Evolutionary conservation across 768 basidiomycete genomes (phyloP).

Genomic region (Collybia sp.): DNA sequence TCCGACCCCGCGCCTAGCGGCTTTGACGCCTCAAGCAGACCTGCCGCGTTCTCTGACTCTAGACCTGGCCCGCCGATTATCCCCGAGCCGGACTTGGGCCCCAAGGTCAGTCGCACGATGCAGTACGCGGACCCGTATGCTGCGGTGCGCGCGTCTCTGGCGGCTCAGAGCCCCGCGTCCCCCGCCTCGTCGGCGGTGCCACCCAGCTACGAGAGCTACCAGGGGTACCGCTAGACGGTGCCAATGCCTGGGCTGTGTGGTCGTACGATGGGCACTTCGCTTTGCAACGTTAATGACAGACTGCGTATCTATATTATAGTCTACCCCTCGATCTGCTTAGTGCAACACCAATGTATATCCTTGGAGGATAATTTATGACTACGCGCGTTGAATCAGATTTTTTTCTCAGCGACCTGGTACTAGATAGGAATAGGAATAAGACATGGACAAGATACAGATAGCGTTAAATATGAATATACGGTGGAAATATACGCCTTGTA

Average conservation of each 20-base stretch:
- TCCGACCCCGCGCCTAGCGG: slow-evolving; percentile 82
- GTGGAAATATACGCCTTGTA: neutral
- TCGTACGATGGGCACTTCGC: too few species aligned
- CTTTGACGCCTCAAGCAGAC: slow-evolving; percentile 27
- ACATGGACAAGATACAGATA: neutral
- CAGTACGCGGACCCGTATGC: slow-evolving; percentile 90
- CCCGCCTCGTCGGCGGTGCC: slow-evolving; percentile 24
- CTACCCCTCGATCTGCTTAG: neutral
- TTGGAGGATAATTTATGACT: neutral
- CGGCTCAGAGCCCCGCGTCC: slow-evolving; percentile 16
- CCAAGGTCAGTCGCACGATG: slow-evolving; percentile 84
- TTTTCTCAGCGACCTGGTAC: too few species aligned
- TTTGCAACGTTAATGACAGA: neutral
- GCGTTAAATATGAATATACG: slow-evolving; percentile 1
- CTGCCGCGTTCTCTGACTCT: slow-evolving; percentile 15
- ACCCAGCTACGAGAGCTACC: slow-evolving; percentile 52
- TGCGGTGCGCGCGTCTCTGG: slow-evolving; percentile 63
- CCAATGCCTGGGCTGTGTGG: too few species aligned
- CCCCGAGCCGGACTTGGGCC: slow-evolving; percentile 39
- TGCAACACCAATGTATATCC: neutral
- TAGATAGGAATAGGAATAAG: neutral
- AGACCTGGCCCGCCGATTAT: neutral
- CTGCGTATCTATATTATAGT: neutral
- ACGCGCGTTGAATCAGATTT: too few species aligned
- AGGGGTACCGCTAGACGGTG: slow-evolving; percentile 42